Evolutionary conservation across 2,329 filamentous ascomycete species (phyloP).

Genomic region (Fusarium avenaceum): DNA sequence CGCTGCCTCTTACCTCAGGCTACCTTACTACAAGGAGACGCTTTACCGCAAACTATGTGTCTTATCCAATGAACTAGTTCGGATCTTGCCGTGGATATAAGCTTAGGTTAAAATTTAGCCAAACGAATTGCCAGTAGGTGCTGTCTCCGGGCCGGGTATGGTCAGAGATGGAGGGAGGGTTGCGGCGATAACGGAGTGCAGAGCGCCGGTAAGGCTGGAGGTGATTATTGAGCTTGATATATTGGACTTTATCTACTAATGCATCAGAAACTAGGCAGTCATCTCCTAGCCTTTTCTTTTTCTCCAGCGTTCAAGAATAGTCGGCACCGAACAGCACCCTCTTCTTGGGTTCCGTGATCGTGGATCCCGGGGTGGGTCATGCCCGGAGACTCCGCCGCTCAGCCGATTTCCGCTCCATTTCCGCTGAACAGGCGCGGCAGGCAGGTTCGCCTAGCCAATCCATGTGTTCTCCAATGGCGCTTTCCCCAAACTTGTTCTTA

Average conservation of each 20-base stretch:
- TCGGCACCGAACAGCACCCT: not conserved
- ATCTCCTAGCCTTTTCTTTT: not conserved
- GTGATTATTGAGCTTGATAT: not conserved
- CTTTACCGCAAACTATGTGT: too few relatives aligned
- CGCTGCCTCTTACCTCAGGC: too few relatives aligned
- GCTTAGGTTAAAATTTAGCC: not conserved
- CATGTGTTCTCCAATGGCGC: constrained; percentile 3
- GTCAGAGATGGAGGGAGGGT: not conserved
- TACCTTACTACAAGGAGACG: too few relatives aligned
- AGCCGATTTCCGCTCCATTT: constrained; percentile 13
- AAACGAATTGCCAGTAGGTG: too few relatives aligned
- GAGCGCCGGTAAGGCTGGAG: not conserved
- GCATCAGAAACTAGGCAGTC: too few relatives aligned
- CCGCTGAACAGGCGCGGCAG: constrained; percentile 8
- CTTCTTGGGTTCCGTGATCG: constrained; percentile 9
- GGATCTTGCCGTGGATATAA: not conserved
- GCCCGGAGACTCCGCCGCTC: constrained; percentile 23
- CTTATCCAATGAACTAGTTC: not conserved
- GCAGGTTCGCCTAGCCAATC: constrained; percentile 23
- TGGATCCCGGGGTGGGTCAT: constrained; percentile 25
- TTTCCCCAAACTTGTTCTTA: constrained; percentile 10
- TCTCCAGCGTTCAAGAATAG: not conserved
- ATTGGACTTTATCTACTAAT: too few relatives aligned
- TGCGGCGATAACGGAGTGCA: not conserved
- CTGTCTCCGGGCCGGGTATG: not conserved